Base-by-base conservation (phyloP, 2,329 filamentous ascomycete genomes). In the Pseudogymnoascus sp. region DNA sequence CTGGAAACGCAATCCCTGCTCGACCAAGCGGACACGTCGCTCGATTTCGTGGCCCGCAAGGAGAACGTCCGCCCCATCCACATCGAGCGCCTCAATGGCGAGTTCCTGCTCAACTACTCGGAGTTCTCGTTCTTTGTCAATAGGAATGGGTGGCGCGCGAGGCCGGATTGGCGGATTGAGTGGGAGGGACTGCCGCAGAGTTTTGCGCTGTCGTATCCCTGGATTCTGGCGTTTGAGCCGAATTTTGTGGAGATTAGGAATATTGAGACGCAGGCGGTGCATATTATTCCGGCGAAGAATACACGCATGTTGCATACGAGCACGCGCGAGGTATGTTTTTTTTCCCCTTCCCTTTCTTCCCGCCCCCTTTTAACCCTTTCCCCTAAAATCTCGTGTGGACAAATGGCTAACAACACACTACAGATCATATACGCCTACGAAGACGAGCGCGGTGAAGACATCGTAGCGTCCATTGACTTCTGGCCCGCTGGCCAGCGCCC, bases 71-170 rank as follows among this genome's bases (percentile, higher is more conserved):
- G 90, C 73, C 93, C 94, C 2, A 95, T 99, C 65, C 93, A 97
- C 70, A 97, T 99, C 67, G 95, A 99, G 75, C 89, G 94, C 50
- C 87, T 97, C 72, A 95, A 95, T 67, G 92, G 93, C 73, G 94
- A 99, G 72, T 99, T 99, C 79, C 75, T 99, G 67, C 86, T 99
- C 65, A 97, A 97, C 75, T 99, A 99, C 77, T 94, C 91, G 4
- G 94, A 99, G 73, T 99, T 97, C 75, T 96, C 91, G 11, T 99
- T 99, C 83, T 99, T 97, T 70, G 94, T 99, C 72, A 59, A 99
- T 75, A 86, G 94, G 69, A 97, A 99, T 73, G 94, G 94, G 37
- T 99, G 94, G 94, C 86, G 94, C 65, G 93, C 93, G 60, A 83
- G 92, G 69, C 91, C 92, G 4, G 94, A 99, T 74, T 99, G 94